A percentile compares a stretch with the other conserved stretches of the same genome.
These are phyloP conservation scores for Candida wancherniae DNA, from an alignment of 805 yeast genomes.

Conservation along the genomic window DNA sequence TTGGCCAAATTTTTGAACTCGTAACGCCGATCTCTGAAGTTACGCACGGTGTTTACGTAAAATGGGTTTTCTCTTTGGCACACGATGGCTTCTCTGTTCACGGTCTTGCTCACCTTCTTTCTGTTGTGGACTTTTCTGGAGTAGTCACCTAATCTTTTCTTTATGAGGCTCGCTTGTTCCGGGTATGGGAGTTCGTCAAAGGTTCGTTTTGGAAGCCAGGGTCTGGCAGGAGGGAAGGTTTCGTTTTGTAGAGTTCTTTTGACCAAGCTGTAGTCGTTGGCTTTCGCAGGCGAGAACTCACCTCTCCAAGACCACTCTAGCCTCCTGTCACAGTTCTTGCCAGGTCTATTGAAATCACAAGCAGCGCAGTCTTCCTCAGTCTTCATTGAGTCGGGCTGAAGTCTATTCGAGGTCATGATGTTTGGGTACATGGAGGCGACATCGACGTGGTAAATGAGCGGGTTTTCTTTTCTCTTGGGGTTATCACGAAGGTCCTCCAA, in stretches of 20 bases:
- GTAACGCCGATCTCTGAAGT: conserved; percentile 92
- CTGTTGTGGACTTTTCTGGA: conserved; percentile 82
- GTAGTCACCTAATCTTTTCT: conserved; percentile 76
- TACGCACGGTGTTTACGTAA: conserved; percentile 89
- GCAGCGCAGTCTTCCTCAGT: conserved; percentile 93
- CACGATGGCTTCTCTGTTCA: conserved; percentile 86
- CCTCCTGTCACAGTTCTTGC: conserved; percentile 86
- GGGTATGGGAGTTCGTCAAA: conserved; percentile 73
- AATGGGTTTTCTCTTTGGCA: conserved; percentile 98
- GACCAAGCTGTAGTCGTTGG: conserved; percentile 87
- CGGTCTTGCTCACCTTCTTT: conserved; percentile 73
- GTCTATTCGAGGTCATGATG: conserved; percentile 93
- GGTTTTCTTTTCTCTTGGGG: conserved; percentile 69
- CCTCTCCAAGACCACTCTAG: conserved; percentile 99
- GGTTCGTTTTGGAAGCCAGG: conserved; percentile 52
- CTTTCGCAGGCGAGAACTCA: conserved; percentile 85
- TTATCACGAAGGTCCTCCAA: conserved; percentile 55
- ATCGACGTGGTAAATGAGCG: conserved; percentile 93
- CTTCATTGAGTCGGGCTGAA: conserved; percentile 98
- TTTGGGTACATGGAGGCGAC: conserved; percentile 99
- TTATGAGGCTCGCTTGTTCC: conserved; percentile 73
- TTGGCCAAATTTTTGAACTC: conserved; percentile 92
- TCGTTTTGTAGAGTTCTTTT: conserved; percentile 79
- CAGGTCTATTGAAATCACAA: conserved; percentile 95
- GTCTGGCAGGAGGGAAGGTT: conserved; percentile 58